Base-by-base conservation (phyloP, 73 alveolate genomes). In the Paramecium caudatum region DNA sequence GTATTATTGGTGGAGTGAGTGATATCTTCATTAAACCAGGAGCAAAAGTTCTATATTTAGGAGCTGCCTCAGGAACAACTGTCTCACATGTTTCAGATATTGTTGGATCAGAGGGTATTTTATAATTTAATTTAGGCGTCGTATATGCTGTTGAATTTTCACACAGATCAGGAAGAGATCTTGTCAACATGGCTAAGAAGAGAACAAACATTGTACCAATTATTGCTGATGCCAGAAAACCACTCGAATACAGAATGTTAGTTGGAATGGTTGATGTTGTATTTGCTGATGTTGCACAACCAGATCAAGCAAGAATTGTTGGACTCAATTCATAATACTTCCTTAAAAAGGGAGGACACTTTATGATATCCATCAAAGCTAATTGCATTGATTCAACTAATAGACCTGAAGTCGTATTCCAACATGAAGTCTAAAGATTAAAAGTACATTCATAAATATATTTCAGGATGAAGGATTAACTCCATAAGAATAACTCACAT, bases 141-240 rank as follows among this genome's bases (percentile, higher is more conserved):
- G 99, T 98, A 30, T 98, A 98, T 83, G 99, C 99, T 27, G 99
- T 98, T 8, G 99, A 98, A 91, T 98, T 98, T 94, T 95, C 99
- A 17, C 98, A 98, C 90, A 94, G 99, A 80, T 92, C 98, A 33
- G 99, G 99, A 55, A 95, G 99, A 68, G 99, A 98, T 91, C 94
- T 98, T 46, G 98, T 98, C 49, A 98, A 98, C 94, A 98, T 98
- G 99, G 99, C 95, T 12, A 91, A 91, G 84, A 82, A 62, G 78
- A 94, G 97, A 90, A 88, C 95, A 43, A 97, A 97, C 90, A 98
- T 98, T 82, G 98, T 98, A 34, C 99, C 99, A 46, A 98, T 98
- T 16, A 98, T 98, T 78, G 99, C 97, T 92, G 99, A 98, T 88
- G 99, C 99, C 21, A 96, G 99, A 69, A 98, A 97, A 87, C 99